Evolutionary conservation across 2,329 filamentous ascomycete genomes (phyloP).

Genomic region (Neoascochyta sp.): DNA sequence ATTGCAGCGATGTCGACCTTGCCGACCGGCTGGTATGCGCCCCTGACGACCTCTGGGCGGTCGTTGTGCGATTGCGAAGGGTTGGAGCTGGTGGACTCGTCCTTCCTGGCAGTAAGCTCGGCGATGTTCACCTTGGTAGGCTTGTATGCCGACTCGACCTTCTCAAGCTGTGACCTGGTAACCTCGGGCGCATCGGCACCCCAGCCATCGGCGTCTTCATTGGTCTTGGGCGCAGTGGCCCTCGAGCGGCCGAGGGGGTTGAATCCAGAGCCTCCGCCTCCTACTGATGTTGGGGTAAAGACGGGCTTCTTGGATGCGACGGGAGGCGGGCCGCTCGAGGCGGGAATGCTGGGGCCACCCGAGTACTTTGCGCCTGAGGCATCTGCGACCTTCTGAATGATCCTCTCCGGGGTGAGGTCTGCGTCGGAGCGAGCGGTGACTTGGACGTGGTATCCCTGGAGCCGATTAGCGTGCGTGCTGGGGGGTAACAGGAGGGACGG

Average conservation of each 20-base stretch:
- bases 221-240: slow-evolving; percentile 51
- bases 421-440: slow-evolving; percentile 89
- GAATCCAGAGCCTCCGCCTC: slow-evolving; percentile 53
- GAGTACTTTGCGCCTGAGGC: slow-evolving; percentile 95
- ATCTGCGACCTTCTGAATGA: slow-evolving; percentile 91
- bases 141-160: slow-evolving; percentile 87
- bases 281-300: slow-evolving; percentile 73
- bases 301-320: slow-evolving; percentile 83
- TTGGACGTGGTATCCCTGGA: slow-evolving; percentile 87
- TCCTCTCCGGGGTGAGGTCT: slow-evolving; percentile 81
- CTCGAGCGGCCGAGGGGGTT: slow-evolving; percentile 67
- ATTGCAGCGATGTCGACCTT: slow-evolving; percentile 97
- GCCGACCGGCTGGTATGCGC: slow-evolving; percentile 87
- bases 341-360: slow-evolving; percentile 55
- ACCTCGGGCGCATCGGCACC: slow-evolving; percentile 89
- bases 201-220: slow-evolving; percentile 85
- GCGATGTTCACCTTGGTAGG: slow-evolving; percentile 94
- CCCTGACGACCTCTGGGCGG: slow-evolving; percentile 66
- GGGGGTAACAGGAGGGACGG: slow-evolving; percentile 7
- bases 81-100: slow-evolving; percentile 61
- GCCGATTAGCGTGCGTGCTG: slow-evolving; percentile 15
- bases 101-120: slow-evolving; percentile 71
- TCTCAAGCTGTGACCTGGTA: slow-evolving; percentile 81
- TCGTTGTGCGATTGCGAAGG: slow-evolving; percentile 48
- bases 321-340: slow-evolving; percentile 59